Percentiles rank a stretch among this genome's conserved stretches.
Evolutionary conservation across 2,329 filamentous ascomycete genomes (phyloP).

Genomic region (Fonsecaea monophora): DNA sequence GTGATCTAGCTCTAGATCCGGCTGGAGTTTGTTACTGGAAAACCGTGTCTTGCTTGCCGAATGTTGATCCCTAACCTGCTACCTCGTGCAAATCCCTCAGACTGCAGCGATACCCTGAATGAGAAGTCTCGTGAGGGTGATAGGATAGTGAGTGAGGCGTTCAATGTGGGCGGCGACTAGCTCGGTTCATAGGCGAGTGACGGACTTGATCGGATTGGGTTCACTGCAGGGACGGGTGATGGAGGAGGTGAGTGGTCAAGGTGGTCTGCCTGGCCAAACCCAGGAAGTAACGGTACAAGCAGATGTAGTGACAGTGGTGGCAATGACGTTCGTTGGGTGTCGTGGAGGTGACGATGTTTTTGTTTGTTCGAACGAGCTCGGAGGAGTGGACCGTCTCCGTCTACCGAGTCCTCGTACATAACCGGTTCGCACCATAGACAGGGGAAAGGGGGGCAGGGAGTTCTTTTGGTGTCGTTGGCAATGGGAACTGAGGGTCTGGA

Average conservation of each 20-base stretch:
- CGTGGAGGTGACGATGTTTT: constrained; percentile 19
- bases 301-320: constrained; percentile 17
- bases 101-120: not conserved
- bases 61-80: constrained; percentile 6
- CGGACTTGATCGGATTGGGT: constrained; percentile 7
- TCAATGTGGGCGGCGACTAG: constrained; percentile 4
- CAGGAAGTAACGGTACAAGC: not conserved
- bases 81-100: constrained; percentile 8
- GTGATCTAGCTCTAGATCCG: constrained; percentile 22
- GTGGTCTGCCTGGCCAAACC: constrained; percentile 10
- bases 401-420: constrained; percentile 6
- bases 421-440: not conserved
- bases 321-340: constrained; percentile 16
- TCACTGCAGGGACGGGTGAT: constrained; percentile 12
- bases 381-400: constrained; percentile 14
- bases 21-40: constrained; percentile 6
- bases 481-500: constrained; percentile 1
- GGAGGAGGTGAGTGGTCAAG: constrained; percentile 1
- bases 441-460: not conserved
- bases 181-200: constrained; percentile 10
- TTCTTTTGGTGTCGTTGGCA: constrained; percentile 2
- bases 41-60: constrained; percentile 7
- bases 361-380: constrained; percentile 11
- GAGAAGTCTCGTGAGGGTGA: not conserved
- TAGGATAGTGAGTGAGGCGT: not conserved